Percentiles rank a stretch among this genome's conserved stretches.
These are phyloP conservation scores for Eurotiales sp. DNA, from an alignment of 2,329 filamentous ascomycete genomes.

Conservation along the genomic window DNA sequence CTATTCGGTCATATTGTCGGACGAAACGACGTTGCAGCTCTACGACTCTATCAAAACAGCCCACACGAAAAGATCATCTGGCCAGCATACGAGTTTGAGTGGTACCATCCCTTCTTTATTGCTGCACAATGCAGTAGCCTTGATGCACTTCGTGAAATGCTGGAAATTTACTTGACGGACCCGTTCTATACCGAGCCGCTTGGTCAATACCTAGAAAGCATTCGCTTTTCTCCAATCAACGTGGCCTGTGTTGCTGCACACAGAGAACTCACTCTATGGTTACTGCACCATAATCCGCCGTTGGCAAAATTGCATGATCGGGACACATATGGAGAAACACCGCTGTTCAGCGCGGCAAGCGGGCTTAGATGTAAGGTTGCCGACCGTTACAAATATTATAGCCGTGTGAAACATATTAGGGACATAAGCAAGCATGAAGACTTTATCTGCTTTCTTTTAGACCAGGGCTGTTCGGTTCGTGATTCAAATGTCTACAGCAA, in stretches of 20 bases:
- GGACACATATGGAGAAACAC: not conserved
- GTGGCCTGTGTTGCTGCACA: conserved; percentile 15
- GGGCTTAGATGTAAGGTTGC: not conserved
- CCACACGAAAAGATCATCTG: not conserved
- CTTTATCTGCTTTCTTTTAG: conserved; percentile 2
- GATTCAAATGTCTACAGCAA: not conserved
- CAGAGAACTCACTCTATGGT: conserved; percentile 13
- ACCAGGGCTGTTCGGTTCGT: conserved; percentile 1
- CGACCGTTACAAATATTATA: not conserved
- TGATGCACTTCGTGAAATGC: conserved; percentile 18
- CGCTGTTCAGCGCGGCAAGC: conserved; percentile 1
- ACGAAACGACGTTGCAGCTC: conserved; percentile 1
- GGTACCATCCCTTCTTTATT: conserved; percentile 16
- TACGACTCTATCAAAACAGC: conserved; percentile 1
- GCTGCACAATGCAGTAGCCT: conserved; percentile 17
- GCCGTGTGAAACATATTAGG: not conserved
- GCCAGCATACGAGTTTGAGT: not conserved
- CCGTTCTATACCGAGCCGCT: conserved; percentile 7
- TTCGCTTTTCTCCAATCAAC: conserved; percentile 11
- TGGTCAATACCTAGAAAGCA: conserved; percentile 10
- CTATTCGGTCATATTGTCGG: not conserved
- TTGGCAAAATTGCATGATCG: conserved; percentile 10
- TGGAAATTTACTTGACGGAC: conserved; percentile 15
- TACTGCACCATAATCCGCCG: conserved; percentile 17
- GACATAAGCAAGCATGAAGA: not conserved